Percentiles rank a stretch among this genome's conserved stretches.
Evolutionary conservation across 768 basidiomycete genomes (phyloP).

Genomic region (Lactarius pseudohatsudake): DNA sequence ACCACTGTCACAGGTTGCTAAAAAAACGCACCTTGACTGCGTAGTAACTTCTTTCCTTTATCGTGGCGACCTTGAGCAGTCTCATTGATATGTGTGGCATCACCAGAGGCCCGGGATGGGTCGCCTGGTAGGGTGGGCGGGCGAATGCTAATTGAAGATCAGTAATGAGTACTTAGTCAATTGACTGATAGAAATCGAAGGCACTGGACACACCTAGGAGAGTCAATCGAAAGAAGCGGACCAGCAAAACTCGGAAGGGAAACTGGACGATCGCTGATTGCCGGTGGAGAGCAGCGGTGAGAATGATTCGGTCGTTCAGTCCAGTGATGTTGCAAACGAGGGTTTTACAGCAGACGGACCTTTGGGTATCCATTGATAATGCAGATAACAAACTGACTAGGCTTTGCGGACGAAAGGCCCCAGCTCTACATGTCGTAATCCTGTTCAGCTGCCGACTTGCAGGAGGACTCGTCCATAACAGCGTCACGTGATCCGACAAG

Average conservation of each 20-base stretch:
- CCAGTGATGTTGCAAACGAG: neutral
- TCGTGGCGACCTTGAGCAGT: neutral
- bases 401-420: too few species aligned
- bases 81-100: neutral
- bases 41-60: neutral
- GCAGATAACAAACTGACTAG: too few species aligned
- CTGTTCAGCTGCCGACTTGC: too few species aligned
- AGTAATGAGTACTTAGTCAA: neutral
- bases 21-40: neutral
- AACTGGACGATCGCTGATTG: neutral
- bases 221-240: neutral
- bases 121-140: neutral
- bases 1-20: neutral
- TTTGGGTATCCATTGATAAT: neutral
- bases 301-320: neutral
- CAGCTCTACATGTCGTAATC: too few species aligned
- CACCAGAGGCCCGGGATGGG: neutral
- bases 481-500: too few species aligned
- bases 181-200: too few species aligned
- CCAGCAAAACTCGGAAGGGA: neutral
- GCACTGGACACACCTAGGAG: too few species aligned
- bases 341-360: neutral
- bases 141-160: neutral
- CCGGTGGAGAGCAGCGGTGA: neutral
- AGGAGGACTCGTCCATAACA: too few species aligned